Evolutionary conservation across 2,329 filamentous ascomycete genomes (phyloP), one percentile per base, ranked within the genome.

Genomic region (Aplosporella prunicola): DNA sequence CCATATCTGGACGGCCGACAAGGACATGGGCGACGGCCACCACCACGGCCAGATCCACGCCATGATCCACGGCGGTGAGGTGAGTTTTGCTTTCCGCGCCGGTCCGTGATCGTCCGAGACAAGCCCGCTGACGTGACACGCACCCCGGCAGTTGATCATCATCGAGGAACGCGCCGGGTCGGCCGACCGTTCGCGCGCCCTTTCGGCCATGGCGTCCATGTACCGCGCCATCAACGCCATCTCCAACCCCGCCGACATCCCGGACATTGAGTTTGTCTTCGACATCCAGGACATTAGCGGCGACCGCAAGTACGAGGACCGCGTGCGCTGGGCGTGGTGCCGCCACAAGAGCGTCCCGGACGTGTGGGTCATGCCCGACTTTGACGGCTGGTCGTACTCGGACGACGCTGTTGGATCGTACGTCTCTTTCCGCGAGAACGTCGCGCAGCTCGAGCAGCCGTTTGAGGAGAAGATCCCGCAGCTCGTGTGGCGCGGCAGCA

Each of bases 401-500:
- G 11, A 24, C 34, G 9, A 27, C 2, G 38, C 33, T 5, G 30
- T 48, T 17, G 46, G 44, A 9, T 35, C 37, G 5, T 49, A 48
- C 34, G n/a, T 22, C 11, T 17, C 43, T 9, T 33, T 48, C 11
- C 47, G 44, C 11, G 25, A 32, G 3, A 20, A 40, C 3, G 34
- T 47, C 8, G 20, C 20, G 7, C 33, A 31, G 16, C 40, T 31
- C 9, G 42, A 46, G 29, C 31, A 37, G 8, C 29, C 43, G 7
- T 55, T 48, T 43, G 39, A 46, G 22, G 44, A 47, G 20, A 57
- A 56, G 40, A 45, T 45, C 9, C 40, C 45, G 7, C 45, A 48
- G 35, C 27, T 49, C 3, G 43, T 47, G n/a, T 61, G 58, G 57
- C 49, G 58, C 28, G 58, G 58, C 9, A 47, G 44, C 7, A 44